Conservation (phyloP, 495 filamentous ascomycete species). For the Clohesyomyces aquaticus region DNA sequence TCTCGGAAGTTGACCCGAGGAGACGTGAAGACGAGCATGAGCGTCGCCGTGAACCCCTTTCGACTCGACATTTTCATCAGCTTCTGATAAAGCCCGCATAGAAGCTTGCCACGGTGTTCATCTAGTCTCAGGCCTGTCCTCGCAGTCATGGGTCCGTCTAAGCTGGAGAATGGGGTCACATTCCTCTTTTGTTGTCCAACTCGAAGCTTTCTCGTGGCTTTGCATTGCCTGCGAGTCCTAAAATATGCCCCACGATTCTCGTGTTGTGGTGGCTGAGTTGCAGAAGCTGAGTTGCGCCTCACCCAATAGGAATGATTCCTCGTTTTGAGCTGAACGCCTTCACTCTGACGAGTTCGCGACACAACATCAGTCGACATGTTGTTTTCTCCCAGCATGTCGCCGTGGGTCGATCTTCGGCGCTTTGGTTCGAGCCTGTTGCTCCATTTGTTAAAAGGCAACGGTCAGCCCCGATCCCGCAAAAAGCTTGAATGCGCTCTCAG, state of each 20-base stretch:
- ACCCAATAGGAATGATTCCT: neutral
- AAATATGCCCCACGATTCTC: neutral
- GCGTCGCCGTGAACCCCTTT: too few relatives aligned
- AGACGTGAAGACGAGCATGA: too few relatives aligned
- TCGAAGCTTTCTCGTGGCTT: neutral
- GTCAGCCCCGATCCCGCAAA: neutral
- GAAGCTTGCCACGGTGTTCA: too few relatives aligned
- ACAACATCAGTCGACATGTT: too few relatives aligned
- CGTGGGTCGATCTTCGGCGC: too few relatives aligned
- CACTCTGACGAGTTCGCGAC: neutral
- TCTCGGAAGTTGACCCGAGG: too few relatives aligned
- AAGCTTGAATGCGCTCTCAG: neutral
- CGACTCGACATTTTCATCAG: too few relatives aligned
- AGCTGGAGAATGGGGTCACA: too few relatives aligned
- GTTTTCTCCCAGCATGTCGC: neutral
- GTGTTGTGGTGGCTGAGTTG: conserved; percentile 7
- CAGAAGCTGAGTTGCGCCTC: conserved; percentile 2
- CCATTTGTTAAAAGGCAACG: neutral
- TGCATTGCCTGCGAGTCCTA: neutral
- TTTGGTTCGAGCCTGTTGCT: neutral
- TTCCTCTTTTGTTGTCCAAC: neutral
- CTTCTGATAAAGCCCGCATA: too few relatives aligned
- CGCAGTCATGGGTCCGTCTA: neutral
- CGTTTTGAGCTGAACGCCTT: conserved; percentile 2
- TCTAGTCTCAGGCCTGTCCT: neutral